Percentiles rank a stretch among this genome's conserved stretches.
Conservation (phyloP, 2,329 filamentous ascomycete species). For the Pseudogymnoascus verrucosus region DNA sequence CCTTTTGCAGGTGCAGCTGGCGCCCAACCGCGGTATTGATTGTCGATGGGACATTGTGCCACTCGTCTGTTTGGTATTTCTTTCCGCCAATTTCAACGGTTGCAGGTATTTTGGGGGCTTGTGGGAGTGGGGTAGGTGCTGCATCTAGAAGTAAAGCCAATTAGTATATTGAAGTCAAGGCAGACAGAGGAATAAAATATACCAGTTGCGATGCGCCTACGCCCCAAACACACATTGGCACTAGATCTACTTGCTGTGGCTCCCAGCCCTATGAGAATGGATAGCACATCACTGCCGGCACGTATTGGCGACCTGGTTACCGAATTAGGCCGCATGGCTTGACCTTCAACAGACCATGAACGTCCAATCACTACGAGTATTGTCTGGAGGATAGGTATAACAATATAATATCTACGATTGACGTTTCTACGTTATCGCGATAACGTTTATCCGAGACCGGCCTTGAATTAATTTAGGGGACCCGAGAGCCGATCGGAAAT, state of each 20-base stretch:
- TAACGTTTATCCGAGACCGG: not conserved
- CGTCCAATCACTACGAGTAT: not conserved
- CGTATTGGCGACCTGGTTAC: conserved; percentile 17
- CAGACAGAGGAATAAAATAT: not conserved
- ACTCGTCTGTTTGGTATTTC: conserved; percentile 61
- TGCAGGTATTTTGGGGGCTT: not conserved
- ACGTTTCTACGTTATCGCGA: not conserved
- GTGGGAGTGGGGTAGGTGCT: not conserved
- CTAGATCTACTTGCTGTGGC: conserved; percentile 13
- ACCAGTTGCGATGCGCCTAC: conserved; percentile 24
- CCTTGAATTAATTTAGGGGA: not conserved
- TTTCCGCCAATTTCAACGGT: conserved; percentile 34
- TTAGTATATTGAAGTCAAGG: not conserved
- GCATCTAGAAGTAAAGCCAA: not conserved
- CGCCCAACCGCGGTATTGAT: conserved; percentile 69
- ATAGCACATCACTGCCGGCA: conserved; percentile 18
- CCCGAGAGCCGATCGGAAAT: conserved; percentile 1
- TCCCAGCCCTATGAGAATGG: conserved; percentile 21
- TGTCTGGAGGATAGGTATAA: not conserved
- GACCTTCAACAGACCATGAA: conserved; percentile 3
- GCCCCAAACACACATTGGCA: conserved; percentile 20
- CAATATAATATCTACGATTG: not conserved
- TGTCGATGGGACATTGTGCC: conserved; percentile 75
- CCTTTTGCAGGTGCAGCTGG: conserved; percentile 77
- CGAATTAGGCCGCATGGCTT: conserved; percentile 20